phyloP scores from a whole-genome alignment of 202 grass and related monocot species.

The Bolboschoenoplectus hybrid region DNA sequence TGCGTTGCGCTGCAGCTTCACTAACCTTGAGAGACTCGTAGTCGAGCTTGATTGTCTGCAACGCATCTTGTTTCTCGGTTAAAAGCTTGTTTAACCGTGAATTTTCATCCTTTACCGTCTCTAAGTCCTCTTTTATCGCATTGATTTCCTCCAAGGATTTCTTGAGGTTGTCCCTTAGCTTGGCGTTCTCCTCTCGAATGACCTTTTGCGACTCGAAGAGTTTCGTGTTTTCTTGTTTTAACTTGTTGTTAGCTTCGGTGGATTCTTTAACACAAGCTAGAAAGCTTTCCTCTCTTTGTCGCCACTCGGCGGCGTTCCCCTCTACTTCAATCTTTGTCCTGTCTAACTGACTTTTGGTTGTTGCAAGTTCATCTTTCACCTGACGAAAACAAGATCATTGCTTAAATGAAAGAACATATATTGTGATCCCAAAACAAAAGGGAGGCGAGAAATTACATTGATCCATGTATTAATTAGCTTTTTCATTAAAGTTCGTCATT shows the following conservation, averaged over 20 bases:
- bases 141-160: constrained; percentile 69
- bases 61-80: constrained; percentile 59
- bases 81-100: constrained; percentile 66
- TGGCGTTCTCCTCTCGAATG: constrained; percentile 71
- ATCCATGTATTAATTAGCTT: background rate
- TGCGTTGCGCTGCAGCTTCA: constrained; percentile 65
- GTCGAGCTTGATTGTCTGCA: constrained; percentile 69
- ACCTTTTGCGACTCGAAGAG: constrained; percentile 71
- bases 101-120: constrained; percentile 73
- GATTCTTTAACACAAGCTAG: constrained; percentile 71
- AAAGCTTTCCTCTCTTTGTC: constrained; percentile 67
- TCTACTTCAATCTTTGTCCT: constrained; percentile 56
- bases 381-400: constrained; percentile 45
- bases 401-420: background rate
- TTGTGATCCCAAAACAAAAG: background rate
- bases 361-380: constrained; percentile 53
- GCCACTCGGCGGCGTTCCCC: constrained; percentile 54
- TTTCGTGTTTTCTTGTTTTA: constrained; percentile 66
- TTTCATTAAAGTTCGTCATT: background rate
- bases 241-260: constrained; percentile 56
- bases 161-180: constrained; percentile 81
- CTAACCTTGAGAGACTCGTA: constrained; percentile 81
- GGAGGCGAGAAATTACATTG: background rate
- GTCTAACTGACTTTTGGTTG: constrained; percentile 54
- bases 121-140: constrained; percentile 65